phyloP scores from a whole-genome alignment of 108 stramenopile genomes.

The Discostella stelligeroides region DNA sequence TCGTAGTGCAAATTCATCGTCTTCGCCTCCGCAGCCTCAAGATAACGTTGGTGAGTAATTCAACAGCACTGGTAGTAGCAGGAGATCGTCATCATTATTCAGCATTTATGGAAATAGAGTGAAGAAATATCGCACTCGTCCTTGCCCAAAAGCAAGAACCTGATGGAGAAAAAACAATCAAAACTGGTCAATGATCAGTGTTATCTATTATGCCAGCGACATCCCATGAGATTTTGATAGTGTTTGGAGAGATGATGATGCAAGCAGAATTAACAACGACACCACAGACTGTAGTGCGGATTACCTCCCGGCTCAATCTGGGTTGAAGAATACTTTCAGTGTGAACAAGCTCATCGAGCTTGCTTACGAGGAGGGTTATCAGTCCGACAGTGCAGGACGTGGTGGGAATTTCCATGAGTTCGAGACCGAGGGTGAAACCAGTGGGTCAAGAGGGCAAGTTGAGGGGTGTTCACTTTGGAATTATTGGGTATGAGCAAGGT shows the following conservation, averaged over 20 bases:
- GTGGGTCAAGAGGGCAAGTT: conserved; percentile 12
- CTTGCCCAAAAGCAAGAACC: no score
- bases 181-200: no score
- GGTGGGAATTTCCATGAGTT: no score
- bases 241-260: conserved; percentile 44
- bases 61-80: no score
- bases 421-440: conserved; percentile 38
- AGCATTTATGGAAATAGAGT: no score
- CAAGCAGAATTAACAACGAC: not conserved
- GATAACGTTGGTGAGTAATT: no score
- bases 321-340: conserved; percentile 4
- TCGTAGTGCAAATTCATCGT: no score
- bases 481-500: conserved; percentile 29
- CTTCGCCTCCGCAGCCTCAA: no score
- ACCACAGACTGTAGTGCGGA: conserved; percentile 1
- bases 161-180: no score
- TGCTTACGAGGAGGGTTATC: conserved; percentile 3
- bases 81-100: no score
- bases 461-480: conserved; percentile 42
- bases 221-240: conserved; percentile 37
- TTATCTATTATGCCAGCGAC: conserved; percentile 26
- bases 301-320: not conserved
- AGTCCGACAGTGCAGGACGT: conserved; percentile 5
- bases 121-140: no score
- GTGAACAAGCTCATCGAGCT: conserved; percentile 36